A percentile compares a stretch with the other conserved stretches of the same genome.
These are phyloP conservation scores for Mycena maculata DNA, from an alignment of 768 basidiomycete genomes.

Conservation along the genomic window DNA sequence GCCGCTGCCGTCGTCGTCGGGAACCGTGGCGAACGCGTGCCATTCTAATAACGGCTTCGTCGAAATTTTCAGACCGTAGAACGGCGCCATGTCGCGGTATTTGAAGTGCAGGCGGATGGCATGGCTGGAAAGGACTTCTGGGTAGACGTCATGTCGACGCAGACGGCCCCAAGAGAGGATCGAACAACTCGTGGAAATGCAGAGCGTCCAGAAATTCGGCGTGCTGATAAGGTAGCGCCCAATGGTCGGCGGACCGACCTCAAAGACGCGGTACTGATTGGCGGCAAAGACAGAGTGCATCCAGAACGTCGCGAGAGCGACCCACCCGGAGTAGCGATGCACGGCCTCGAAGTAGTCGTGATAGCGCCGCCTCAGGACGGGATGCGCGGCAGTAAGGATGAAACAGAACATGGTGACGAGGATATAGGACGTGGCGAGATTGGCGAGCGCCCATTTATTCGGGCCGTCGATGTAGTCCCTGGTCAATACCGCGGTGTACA, in stretches of 20 bases:
- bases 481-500: constrained; percentile 58
- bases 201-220: constrained; percentile 62
- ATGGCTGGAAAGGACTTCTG: constrained; percentile 65
- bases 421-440: constrained; percentile 57
- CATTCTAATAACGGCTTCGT: constrained; percentile 51
- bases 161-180: constrained; percentile 65
- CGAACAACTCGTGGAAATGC: constrained; percentile 52
- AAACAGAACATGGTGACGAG: constrained; percentile 57
- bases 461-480: constrained; percentile 45
- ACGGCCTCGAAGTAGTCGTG: constrained; percentile 68
- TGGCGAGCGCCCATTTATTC: constrained; percentile 46
- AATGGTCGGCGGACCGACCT: constrained; percentile 49
- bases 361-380: constrained; percentile 55
- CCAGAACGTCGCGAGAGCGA: constrained; percentile 64
- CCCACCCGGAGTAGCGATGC: constrained; percentile 67
- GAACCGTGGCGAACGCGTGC: constrained; percentile 52
- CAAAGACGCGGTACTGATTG: constrained; percentile 45
- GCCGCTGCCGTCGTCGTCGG: constrained; percentile 38
- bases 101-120: constrained; percentile 67
- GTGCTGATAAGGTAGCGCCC: constrained; percentile 57
- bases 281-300: constrained; percentile 50
- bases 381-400: constrained; percentile 63
- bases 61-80: constrained; percentile 44
- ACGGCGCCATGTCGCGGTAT: constrained; percentile 53
- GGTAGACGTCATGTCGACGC: constrained; percentile 58